A percentile compares a stretch with the other conserved stretches of the same genome.
Conservation (phyloP, 352 stramenopile species). For the Phytophthora fragariae region DNA sequence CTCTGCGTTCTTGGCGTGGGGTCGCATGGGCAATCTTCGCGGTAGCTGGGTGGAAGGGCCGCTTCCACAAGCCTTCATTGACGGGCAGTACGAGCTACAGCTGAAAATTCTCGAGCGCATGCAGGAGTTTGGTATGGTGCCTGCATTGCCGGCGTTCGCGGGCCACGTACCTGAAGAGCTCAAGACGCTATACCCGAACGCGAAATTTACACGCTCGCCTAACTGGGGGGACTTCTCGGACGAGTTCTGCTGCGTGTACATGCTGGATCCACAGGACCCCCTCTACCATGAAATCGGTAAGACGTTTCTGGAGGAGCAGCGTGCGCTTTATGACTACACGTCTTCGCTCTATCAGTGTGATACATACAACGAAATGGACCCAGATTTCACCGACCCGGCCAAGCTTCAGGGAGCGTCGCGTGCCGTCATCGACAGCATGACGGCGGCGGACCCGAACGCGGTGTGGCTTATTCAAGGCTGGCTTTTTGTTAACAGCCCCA, state of each 20-base stretch:
- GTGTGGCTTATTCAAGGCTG: constrained; percentile 89
- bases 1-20: constrained; percentile 89
- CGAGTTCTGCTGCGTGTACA: constrained; percentile 86
- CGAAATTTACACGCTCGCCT: constrained; percentile 83
- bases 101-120: constrained; percentile 86
- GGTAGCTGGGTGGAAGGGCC: constrained; percentile 87
- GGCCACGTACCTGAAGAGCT: constrained; percentile 90
- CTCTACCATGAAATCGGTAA: constrained; percentile 86
- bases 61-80: constrained; percentile 85
- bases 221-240: constrained; percentile 85
- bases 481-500: constrained; percentile 67
- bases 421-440: constrained; percentile 82
- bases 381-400: constrained; percentile 59
- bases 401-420: constrained; percentile 62
- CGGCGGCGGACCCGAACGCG: constrained; percentile 65
- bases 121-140: constrained; percentile 90
- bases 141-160: constrained; percentile 89
- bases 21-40: constrained; percentile 91
- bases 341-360: constrained; percentile 85
- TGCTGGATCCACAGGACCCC: constrained; percentile 83
- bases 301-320: constrained; percentile 79
- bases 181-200: constrained; percentile 66
- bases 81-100: constrained; percentile 82
- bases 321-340: constrained; percentile 68
- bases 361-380: constrained; percentile 89